Evolutionary conservation across 495 filamentous ascomycete genomes (phyloP).

Genomic region (Xylaria palmicola): DNA sequence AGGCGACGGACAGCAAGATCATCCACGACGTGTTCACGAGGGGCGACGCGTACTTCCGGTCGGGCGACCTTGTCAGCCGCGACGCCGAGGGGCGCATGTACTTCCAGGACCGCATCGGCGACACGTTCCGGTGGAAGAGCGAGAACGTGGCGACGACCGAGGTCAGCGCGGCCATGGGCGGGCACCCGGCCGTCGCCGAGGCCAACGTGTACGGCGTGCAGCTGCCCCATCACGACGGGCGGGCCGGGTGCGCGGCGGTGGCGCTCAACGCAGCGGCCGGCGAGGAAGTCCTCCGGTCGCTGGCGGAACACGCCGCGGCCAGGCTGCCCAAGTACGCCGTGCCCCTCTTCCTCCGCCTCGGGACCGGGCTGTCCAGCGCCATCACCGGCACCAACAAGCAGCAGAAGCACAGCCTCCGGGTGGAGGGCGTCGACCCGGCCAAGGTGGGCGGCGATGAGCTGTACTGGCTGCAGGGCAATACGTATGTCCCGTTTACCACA

Average conservation of each 20-base stretch:
- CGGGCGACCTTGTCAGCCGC: conserved; percentile 76
- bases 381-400: conserved; percentile 87
- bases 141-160: conserved; percentile 91
- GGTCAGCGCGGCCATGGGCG: conserved; percentile 70
- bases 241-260: conserved; percentile 79
- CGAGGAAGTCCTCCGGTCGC: conserved; percentile 48
- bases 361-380: conserved; percentile 50
- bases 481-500: conserved; percentile 65
- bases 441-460: conserved; percentile 60
- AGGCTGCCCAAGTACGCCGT: conserved; percentile 71
- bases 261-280: conserved; percentile 49
- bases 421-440: conserved; percentile 68
- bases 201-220: conserved; percentile 87
- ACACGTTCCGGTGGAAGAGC: conserved; percentile 94
- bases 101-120: conserved; percentile 88
- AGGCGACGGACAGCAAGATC: conserved; percentile 76
- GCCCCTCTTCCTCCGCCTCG: conserved; percentile 74
- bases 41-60: conserved; percentile 84
- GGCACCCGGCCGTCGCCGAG: conserved; percentile 66
- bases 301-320: conserved; percentile 58
- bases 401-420: conserved; percentile 69
- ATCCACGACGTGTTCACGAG: conserved; percentile 73
- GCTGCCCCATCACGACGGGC: conserved; percentile 80
- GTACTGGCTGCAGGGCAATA: conserved; percentile 61
- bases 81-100: conserved; percentile 73